Conservation (phyloP, 23 red algal genomes). For the Cyanidioschyzon merolae region DNA sequence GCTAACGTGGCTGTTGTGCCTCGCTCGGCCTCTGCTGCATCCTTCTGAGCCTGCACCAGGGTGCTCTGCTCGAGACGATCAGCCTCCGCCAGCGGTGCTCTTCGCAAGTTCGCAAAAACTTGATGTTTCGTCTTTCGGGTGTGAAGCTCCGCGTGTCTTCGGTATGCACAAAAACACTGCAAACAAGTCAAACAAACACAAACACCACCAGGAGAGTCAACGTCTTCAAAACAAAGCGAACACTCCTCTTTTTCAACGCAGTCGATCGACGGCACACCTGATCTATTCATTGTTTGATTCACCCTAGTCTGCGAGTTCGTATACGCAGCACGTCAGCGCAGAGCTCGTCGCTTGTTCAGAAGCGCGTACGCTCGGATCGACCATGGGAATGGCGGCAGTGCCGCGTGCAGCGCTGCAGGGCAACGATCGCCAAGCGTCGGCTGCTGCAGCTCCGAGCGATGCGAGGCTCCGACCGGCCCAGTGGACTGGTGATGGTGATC, state of each 20-base stretch:
- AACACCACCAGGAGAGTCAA: background rate
- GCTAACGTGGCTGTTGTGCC: background rate
- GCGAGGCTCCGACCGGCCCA: too few species aligned
- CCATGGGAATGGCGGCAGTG: too few species aligned
- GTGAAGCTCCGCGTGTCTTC: background rate
- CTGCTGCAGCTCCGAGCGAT: too few species aligned
- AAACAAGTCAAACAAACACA: background rate
- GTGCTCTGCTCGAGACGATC: background rate
- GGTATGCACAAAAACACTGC: conserved; percentile 2
- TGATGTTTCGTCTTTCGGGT: background rate
- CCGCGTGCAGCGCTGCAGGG: too few species aligned
- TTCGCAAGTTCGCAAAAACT: background rate
- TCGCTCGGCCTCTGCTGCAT: background rate
- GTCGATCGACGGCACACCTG: background rate
- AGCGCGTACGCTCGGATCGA: too few species aligned
- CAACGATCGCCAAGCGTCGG: too few species aligned
- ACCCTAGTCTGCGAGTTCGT: too few species aligned
- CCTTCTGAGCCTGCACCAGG: background rate
- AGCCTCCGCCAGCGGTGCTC: background rate
- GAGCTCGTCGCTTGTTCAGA: too few species aligned
- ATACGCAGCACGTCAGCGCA: too few species aligned
- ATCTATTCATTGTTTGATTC: too few species aligned
- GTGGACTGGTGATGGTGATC: too few species aligned
- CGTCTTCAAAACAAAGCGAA: conserved; percentile 9
- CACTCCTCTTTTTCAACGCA: conserved; percentile 8